Evolutionary conservation across 2,329 filamentous ascomycete genomes (phyloP).

Genomic region (Dactylellina leptospora): DNA sequence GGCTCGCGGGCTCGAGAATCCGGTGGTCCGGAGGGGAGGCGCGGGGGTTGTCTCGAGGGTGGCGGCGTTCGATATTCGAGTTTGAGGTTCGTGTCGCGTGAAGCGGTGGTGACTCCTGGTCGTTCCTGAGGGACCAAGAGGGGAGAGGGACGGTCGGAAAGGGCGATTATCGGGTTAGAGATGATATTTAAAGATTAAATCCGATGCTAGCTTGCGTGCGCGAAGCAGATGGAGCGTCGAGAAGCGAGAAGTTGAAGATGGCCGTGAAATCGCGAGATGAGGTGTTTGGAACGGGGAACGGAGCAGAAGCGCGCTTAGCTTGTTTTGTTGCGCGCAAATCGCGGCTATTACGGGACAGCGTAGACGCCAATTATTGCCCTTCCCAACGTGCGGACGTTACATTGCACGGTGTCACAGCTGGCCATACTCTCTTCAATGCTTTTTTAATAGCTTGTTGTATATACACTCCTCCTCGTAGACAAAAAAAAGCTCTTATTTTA

Average conservation of each 20-base stretch:
- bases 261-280: conserved; percentile 45
- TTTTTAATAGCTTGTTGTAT: conserved; percentile 31
- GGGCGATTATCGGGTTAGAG: neutral
- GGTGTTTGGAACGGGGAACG: conserved; percentile 51
- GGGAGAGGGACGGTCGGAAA: neutral
- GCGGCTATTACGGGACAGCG: conserved; percentile 27
- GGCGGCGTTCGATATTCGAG: neutral
- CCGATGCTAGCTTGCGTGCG: neutral
- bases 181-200: neutral
- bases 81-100: conserved; percentile 50
- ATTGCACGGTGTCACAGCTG: too few species aligned
- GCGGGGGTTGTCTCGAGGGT: neutral
- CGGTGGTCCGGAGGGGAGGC: neutral
- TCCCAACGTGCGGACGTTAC: neutral
- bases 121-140: neutral
- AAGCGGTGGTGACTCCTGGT: conserved; percentile 1
- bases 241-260: conserved; percentile 25
- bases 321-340: conserved; percentile 53
- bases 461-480: conserved; percentile 26
- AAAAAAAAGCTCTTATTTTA: conserved; percentile 48
- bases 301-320: conserved; percentile 51
- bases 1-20: neutral
- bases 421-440: too few species aligned
- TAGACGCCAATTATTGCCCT: too few species aligned
- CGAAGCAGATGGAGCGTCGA: conserved; percentile 4